Base-by-base conservation (phyloP, 2,329 filamentous ascomycete species). In the Aureobasidium sp. region DNA sequence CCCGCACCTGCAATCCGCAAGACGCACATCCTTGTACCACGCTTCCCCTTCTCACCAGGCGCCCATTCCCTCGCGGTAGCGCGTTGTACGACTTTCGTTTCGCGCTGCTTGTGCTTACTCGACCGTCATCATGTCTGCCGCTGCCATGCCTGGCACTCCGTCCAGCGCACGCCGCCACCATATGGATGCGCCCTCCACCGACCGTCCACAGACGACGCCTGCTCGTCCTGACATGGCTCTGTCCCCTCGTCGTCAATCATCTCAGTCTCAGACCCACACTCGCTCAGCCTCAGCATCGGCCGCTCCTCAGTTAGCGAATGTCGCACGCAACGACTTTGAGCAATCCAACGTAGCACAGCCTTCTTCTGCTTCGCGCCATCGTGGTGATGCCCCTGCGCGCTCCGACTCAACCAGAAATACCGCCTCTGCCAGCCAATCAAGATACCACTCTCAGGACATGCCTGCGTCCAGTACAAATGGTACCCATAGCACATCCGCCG, bases 261-360 rank as follows among this genome's bases (percentile, higher is more conserved):
- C 68, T 40, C 62, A 63, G 49, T 68, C 67, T 24, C 62, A 66
- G 30, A 27, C 42, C 4, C 54, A 56, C 17, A 41, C 57, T 32
- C 52, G 60, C n/a, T 55, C 59, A n/a, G 60, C 64, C 67, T 45
- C 67, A 66, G 54, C 76, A 71, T 63, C 74, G 70, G 54, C 48
- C 11, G 49, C 52, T 2, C 45, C 44, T 5, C 39, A 73, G 39
- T 71, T 81, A 39, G 71, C 72, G 54, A 74, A 72, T 65, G 75
- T 79, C 61, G 74, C 76, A 54, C 81, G 85, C 63, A 77, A 84
- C 68, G 87, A 93, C 70, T 84, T 83, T 74, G 88, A 91, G 71
- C 79, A 83, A 62, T 75, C 78, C 62, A 84, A 84, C 73, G 69
- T 86, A 72, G 79, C 80, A 62, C 74, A 78, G 51, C 73, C 80